Conservation (phyloP, 805 yeast species). For the Zygoascus flipseniorum region DNA sequence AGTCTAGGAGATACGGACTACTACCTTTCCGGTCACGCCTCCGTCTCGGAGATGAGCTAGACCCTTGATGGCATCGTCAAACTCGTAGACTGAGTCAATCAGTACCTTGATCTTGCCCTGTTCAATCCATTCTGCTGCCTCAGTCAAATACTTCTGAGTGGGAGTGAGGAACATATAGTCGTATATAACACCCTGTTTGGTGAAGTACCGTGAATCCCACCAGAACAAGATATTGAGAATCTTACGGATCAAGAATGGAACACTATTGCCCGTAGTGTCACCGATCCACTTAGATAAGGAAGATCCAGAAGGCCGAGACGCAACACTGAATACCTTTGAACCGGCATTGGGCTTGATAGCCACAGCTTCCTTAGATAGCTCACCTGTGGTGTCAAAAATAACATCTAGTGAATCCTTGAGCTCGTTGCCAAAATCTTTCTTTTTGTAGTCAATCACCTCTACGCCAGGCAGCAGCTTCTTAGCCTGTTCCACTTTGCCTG, state of each 20-base stretch:
- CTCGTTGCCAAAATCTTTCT: constrained; percentile 9
- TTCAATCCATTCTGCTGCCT: constrained; percentile 7
- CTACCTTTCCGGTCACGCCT: constrained; percentile 16
- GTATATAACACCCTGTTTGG: constrained; percentile 7
- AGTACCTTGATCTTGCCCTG: constrained; percentile 13
- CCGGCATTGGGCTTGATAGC: constrained; percentile 8
- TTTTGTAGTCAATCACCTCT: constrained; percentile 19
- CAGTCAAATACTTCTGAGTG: constrained; percentile 1
- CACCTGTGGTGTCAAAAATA: constrained; percentile 15
- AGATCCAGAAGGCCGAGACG: constrained; percentile 7
- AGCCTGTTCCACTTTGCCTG: constrained; percentile 12
- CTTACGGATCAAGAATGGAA: background rate
- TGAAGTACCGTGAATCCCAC: background rate
- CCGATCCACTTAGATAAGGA: background rate
- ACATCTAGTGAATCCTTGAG: constrained; percentile 13
- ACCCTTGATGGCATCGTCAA: constrained; percentile 9
- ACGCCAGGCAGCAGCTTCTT: constrained; percentile 15
- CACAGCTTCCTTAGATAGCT: constrained; percentile 6
- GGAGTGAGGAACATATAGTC: constrained; percentile 4
- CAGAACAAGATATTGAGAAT: constrained; percentile 2
- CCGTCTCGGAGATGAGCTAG: constrained; percentile 8
- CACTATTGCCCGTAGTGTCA: background rate
- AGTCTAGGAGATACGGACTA: constrained; percentile 3
- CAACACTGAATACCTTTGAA: constrained; percentile 11
- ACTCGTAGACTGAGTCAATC: constrained; percentile 9